Base-by-base conservation (phyloP, 1,284 basidiomycete genomes). In the Ustilago vetiveriae region DNA sequence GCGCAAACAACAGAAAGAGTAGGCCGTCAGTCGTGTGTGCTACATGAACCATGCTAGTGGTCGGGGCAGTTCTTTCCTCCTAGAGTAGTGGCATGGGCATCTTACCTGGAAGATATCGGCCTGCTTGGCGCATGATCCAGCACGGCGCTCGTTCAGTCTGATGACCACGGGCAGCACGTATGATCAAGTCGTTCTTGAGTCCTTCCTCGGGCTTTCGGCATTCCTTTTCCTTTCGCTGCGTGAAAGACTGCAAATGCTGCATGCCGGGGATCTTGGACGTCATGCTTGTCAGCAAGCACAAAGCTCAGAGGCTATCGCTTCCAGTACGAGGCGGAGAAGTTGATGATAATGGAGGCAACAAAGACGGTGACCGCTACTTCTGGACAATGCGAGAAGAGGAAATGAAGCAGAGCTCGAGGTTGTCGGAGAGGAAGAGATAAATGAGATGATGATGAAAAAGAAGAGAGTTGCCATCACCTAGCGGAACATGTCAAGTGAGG, bases 111-210 rank as follows among this genome's bases (percentile, higher is more conserved):
- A 97, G 88, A 84, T 96, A 96, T 50, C 94, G 87, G 40, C 95
- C 94, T 19, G 96, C 96, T 82, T 99, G 95, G 29, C 96, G 88
- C 95, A 99, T 99, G 63, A 98, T 91, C 95, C 95, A 99, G 63
- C 96, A 93, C 13, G 95, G 95, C 3, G 95, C 92, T 56, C 92
- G 88, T 78, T 92, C 90, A 0, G 93, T 94, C 82, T 88, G 85
- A 83, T 95, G 89, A 13, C 93, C 92, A 82, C 88, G 84, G 48
- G 95, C 94, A 48, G 95, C 94, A 35, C 93, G 88, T 56, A 98
- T 84, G 41, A 97, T 83, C 49, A 97, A 86, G 81, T 98, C 93
- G 82, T 98, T 98, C 81, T 89, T 89, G 72, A 97, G 85, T 13
- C 76, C 78, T 7, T 70, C 63, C 29, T 66, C 64, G 36, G 64